Conservation (phyloP, 768 basidiomycete species). For the Rhodotorula toruloides region DNA sequence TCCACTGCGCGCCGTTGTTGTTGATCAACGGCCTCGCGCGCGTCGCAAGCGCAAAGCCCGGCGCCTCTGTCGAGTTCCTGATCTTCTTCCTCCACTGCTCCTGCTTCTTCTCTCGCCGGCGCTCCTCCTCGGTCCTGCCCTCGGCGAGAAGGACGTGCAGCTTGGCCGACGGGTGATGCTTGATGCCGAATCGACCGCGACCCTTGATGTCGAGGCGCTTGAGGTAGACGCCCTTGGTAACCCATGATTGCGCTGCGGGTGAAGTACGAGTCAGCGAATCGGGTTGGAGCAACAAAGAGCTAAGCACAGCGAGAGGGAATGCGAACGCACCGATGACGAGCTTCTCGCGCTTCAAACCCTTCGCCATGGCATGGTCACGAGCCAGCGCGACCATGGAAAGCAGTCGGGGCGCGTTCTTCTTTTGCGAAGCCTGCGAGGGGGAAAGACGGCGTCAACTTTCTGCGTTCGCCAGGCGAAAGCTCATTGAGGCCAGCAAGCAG, state of each 20-base stretch:
- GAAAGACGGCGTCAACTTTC: neutral
- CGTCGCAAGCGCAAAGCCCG: slow-evolving; percentile 8
- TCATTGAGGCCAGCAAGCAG: neutral
- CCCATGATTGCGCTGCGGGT: slow-evolving; percentile 80
- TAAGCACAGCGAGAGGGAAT: neutral
- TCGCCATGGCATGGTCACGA: slow-evolving; percentile 77
- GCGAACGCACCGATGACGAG: slow-evolving; percentile 70
- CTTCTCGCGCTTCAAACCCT: slow-evolving; percentile 64
- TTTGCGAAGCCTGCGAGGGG: slow-evolving; percentile 57
- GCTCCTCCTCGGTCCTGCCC: slow-evolving; percentile 52
- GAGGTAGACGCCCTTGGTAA: slow-evolving; percentile 69
- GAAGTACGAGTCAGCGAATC: neutral
- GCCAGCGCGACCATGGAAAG: slow-evolving; percentile 83
- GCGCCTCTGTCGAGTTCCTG: slow-evolving; percentile 25
- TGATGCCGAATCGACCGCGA: slow-evolving; percentile 71
- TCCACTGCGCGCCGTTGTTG: slow-evolving; percentile 22
- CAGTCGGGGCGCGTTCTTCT: slow-evolving; percentile 76
- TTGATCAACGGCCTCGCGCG: slow-evolving; percentile 27
- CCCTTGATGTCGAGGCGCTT: slow-evolving; percentile 75
- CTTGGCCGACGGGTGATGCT: slow-evolving; percentile 54
- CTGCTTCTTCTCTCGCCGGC: slow-evolving; percentile 52
- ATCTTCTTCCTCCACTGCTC: slow-evolving; percentile 34
- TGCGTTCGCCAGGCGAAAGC: neutral
- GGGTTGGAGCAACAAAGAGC: slow-evolving; percentile 1
- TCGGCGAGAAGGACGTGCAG: slow-evolving; percentile 42